These are phyloP conservation scores for Chamaecyparis obtusa DNA, from an alignment of 75 land plant genomes.

Conservation along the genomic window DNA sequence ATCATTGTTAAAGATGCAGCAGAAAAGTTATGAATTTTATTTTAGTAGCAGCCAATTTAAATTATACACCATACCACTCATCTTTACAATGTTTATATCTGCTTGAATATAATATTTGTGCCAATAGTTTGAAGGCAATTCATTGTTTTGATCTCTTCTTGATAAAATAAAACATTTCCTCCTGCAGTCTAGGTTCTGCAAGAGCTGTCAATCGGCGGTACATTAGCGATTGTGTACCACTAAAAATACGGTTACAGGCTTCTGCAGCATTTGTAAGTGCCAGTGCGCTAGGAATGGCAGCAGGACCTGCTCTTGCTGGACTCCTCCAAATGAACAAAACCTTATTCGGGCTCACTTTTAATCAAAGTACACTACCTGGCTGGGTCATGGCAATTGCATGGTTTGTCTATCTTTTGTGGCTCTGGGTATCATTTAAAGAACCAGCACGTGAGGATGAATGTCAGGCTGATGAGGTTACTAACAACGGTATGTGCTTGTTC, in stretches of 20 bases:
- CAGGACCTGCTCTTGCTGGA: slow-evolving; percentile 73
- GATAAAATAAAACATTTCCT: background rate
- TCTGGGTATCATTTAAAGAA: slow-evolving; percentile 56
- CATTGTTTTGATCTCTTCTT: background rate
- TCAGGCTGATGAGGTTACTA: slow-evolving; percentile 9
- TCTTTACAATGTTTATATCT: background rate
- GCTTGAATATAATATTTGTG: no score
- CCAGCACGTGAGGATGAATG: slow-evolving; percentile 29
- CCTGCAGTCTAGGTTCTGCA: slow-evolving; percentile 68
- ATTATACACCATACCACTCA: background rate
- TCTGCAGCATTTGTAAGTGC: slow-evolving; percentile 84
- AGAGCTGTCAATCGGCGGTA: slow-evolving; percentile 79
- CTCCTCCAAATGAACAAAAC: slow-evolving; percentile 39
- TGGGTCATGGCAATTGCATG: slow-evolving; percentile 61
- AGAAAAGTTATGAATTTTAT: background rate
- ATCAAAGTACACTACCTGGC: slow-evolving; percentile 64
- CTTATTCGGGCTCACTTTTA: slow-evolving; percentile 42
- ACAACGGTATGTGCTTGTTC: background rate
- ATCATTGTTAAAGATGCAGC: background rate
- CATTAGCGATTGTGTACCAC: slow-evolving; percentile 72
- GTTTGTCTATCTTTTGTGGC: slow-evolving; percentile 50
- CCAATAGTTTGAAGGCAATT: background rate
- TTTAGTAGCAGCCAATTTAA: background rate
- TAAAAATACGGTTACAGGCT: slow-evolving; percentile 53
- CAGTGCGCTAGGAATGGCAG: slow-evolving; percentile 81